phyloP scores from a whole-genome alignment of 2,329 filamentous ascomycete species.

The Penicillium thymicola region DNA sequence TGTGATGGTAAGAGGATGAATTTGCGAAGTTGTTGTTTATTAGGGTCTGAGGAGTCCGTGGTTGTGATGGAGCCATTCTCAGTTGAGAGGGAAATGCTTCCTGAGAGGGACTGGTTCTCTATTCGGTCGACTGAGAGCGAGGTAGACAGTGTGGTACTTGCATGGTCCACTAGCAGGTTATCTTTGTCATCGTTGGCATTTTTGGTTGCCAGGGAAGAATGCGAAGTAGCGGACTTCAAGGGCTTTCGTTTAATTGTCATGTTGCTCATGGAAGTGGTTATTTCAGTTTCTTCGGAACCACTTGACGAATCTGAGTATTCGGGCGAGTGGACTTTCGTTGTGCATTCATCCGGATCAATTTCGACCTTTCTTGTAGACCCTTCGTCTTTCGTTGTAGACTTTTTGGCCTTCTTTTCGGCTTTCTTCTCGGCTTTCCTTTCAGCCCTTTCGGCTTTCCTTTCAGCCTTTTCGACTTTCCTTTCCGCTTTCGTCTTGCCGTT shows the following conservation, averaged over 20 bases:
- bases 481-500: conserved; percentile 39
- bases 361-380: conserved; percentile 16
- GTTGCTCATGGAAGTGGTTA: neutral
- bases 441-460: conserved; percentile 17
- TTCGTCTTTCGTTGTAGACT: conserved; percentile 13
- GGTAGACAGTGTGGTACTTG: neutral
- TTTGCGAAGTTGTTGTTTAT: conserved; percentile 58
- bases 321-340: conserved; percentile 6
- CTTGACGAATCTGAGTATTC: conserved; percentile 9
- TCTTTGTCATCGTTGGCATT: neutral
- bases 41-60: conserved; percentile 20
- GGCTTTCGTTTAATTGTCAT: neutral
- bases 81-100: conserved; percentile 5
- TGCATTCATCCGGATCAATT: neutral
- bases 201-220: neutral
- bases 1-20: conserved; percentile 73
- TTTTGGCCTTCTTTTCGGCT: neutral
- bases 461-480: conserved; percentile 19
- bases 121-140: neutral
- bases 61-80: conserved; percentile 10
- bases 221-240: neutral
- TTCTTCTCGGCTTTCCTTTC: conserved; percentile 28
- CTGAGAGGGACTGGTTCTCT: conserved; percentile 1
- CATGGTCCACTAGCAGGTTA: neutral
- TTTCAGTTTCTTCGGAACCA: conserved; percentile 4